Conservation (phyloP, 2,329 filamentous ascomycete species). For the Grosmannia serpens region DNA sequence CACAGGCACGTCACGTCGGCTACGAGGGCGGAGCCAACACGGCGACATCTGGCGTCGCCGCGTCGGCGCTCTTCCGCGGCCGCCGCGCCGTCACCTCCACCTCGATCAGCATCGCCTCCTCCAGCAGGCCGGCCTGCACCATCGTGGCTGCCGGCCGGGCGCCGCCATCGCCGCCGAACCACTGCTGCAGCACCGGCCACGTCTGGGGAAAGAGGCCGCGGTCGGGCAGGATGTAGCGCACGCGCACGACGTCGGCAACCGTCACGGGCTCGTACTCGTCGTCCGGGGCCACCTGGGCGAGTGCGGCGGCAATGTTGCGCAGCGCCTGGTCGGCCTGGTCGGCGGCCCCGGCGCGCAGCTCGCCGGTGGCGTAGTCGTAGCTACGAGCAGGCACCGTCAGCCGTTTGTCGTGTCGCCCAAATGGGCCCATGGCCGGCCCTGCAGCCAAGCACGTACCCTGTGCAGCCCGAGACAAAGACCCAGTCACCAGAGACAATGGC, state of each 20-base stretch:
- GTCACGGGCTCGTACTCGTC: constrained; percentile 1
- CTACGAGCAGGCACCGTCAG: constrained; percentile 11
- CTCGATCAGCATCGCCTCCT: constrained; percentile 32
- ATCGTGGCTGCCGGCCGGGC: constrained; percentile 43
- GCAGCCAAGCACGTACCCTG: constrained; percentile 25
- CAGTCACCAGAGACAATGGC: constrained; percentile 39
- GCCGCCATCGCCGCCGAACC: constrained; percentile 33
- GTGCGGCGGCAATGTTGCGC: constrained; percentile 32
- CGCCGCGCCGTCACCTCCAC: constrained; percentile 22
- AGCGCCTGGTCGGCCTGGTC: constrained; percentile 39
- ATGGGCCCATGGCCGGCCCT: neutral
- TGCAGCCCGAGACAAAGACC: constrained; percentile 43
- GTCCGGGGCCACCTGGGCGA: constrained; percentile 29
- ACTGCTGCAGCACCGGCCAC: constrained; percentile 38
- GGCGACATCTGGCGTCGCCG: neutral
- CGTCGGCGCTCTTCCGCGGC: neutral
- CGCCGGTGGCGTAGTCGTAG: constrained; percentile 37
- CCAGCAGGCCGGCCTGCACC: constrained; percentile 38
- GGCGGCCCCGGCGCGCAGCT: constrained; percentile 27
- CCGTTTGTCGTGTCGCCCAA: neutral
- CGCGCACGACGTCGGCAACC: constrained; percentile 36
- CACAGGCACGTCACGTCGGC: neutral
- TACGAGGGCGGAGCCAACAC: neutral
- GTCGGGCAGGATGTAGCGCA: constrained; percentile 39
- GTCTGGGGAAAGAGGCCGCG: constrained; percentile 33